Evolutionary conservation across 1,284 basidiomycete genomes (phyloP).

Genomic region (Ganoderma sp.): DNA sequence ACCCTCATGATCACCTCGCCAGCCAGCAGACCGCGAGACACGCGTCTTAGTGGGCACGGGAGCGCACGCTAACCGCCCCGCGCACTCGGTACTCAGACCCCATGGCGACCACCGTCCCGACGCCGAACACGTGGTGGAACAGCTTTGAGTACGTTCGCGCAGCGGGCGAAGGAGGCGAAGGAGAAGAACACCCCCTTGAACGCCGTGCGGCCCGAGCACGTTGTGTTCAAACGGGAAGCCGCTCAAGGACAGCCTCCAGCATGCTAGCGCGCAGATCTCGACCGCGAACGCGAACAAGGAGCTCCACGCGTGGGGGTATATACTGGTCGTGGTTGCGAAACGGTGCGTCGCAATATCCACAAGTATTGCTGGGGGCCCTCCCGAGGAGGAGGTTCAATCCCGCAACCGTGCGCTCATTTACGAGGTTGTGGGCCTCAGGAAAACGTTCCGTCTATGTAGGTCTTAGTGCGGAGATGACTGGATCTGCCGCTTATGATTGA

Average conservation of each 20-base stretch:
- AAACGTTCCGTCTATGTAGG: too few relatives aligned
- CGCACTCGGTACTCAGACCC: too few relatives aligned
- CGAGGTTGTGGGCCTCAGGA: too few relatives aligned
- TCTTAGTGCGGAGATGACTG: too few relatives aligned
- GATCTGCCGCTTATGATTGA: too few relatives aligned
- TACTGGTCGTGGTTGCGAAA: conserved; percentile 97
- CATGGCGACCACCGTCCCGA: conserved; percentile 24
- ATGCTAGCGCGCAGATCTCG: conserved; percentile 93
- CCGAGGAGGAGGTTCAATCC: too few relatives aligned
- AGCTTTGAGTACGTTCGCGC: conserved; percentile 71
- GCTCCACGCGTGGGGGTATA: conserved; percentile 90
- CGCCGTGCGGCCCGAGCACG: conserved; percentile 35
- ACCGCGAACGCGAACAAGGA: conserved; percentile 84
- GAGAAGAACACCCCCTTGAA: conserved; percentile 48
- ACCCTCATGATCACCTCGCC: neutral
- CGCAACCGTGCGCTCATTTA: too few relatives aligned
- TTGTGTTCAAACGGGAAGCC: conserved; percentile 90
- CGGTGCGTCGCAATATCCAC: conserved; percentile 63
- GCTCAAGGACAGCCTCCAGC: conserved; percentile 82
- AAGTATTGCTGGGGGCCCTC: conserved; percentile 5
- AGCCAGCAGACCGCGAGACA: neutral
- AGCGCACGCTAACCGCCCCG: conserved; percentile 1
- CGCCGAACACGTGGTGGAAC: conserved; percentile 72
- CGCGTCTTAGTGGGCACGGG: neutral
- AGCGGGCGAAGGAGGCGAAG: conserved; percentile 57